A percentile compares a stretch with the other conserved stretches of the same genome.
Conservation (phyloP, 2,329 filamentous ascomycete genomes). For the Pseudocercospora macadamiae region DNA sequence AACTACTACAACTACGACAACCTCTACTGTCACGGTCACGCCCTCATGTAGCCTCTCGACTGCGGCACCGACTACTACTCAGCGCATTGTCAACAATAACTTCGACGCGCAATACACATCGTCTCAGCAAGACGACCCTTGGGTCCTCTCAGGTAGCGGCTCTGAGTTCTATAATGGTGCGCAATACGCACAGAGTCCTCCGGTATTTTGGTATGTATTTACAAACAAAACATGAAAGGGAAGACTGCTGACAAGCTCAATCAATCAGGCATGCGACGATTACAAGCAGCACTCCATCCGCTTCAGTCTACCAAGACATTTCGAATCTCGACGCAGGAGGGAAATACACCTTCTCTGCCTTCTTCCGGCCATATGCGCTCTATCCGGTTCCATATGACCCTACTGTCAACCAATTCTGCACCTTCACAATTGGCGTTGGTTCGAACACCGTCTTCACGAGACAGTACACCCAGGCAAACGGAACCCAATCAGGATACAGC, state of each 20-base stretch:
- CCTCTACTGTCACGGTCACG: neutral
- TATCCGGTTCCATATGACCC: neutral
- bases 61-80: neutral
- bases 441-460: neutral
- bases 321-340: neutral
- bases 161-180: neutral
- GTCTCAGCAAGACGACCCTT: neutral
- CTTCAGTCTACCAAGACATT: neutral
- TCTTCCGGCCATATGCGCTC: neutral
- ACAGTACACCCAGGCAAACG: neutral
- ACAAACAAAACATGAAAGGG: neutral
- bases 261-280: neutral
- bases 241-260: neutral
- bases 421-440: neutral
- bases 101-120: neutral
- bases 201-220: neutral
- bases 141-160: neutral
- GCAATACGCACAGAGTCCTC: neutral
- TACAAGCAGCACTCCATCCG: neutral
- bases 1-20: neutral
- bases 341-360: neutral
- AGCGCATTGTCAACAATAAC: neutral
- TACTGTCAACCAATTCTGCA: neutral
- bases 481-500: neutral
- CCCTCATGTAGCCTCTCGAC: neutral